Evolutionary conservation across 2,329 filamentous ascomycete genomes (phyloP).

Genomic region (Hypomyces perniciosus): DNA sequence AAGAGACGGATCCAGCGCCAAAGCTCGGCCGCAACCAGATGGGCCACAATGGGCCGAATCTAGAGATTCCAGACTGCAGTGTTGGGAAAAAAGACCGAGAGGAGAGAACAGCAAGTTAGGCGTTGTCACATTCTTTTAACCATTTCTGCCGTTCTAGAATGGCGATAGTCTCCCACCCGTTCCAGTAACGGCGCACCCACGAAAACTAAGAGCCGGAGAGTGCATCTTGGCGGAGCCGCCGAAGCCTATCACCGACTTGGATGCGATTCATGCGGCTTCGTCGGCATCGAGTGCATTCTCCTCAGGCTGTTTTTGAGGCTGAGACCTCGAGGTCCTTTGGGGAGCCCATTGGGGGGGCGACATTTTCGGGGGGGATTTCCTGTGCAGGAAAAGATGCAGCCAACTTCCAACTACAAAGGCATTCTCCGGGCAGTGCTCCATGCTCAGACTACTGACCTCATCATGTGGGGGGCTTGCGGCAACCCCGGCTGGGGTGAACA

Average conservation of each 20-base stretch:
- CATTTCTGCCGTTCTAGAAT: neutral
- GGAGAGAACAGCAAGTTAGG: no score
- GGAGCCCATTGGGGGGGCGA: no score
- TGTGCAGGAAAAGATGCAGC: neutral
- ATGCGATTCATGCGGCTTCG: no score
- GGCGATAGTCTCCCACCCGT: neutral
- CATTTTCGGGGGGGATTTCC: neutral
- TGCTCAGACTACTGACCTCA: slow-evolving; percentile 7
- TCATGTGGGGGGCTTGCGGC: slow-evolving; percentile 10
- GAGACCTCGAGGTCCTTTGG: neutral
- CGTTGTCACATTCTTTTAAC: no score
- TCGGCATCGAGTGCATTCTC: no score
- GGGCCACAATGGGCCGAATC: neutral
- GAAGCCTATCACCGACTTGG: neutral
- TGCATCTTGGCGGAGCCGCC: neutral
- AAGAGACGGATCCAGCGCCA: neutral
- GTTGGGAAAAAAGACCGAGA: neutral
- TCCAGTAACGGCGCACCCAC: neutral
- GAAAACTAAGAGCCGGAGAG: neutral
- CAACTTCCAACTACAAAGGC: slow-evolving; percentile 1
- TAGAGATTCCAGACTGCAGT: neutral
- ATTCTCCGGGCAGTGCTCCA: slow-evolving; percentile 4
- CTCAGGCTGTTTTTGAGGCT: neutral
- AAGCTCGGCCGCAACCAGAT: neutral
- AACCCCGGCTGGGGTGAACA: slow-evolving; percentile 11